Base-by-base conservation (phyloP, 331 rosid genomes). In the Stylosanthes scabra region DNA sequence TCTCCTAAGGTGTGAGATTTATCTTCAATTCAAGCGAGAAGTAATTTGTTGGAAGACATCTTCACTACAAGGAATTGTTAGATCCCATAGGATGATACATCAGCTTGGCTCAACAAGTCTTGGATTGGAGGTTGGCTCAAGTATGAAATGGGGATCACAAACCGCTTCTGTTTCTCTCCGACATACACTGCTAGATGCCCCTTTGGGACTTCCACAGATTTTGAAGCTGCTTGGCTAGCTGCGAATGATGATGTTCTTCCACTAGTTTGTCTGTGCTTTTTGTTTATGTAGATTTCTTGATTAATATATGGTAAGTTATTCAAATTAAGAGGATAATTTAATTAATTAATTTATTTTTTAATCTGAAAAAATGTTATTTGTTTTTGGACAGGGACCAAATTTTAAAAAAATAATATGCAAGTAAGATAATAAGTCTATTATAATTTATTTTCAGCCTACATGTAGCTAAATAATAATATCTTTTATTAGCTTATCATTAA, bases 171-270 rank as follows among this genome's bases (percentile, higher is more conserved):
- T 25, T 76, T 31, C 8, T 79, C 84, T 55, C 90, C 84, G 31
- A 80, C 77, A 16, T 83, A 86, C 2, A 82, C 78, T 2, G 77
- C 88, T 67, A 80, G 68, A 15, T 57, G 66, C 16, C 87, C 80
- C 37, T 82, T 88, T 5, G 85, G 86, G 1, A 83, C 77, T 56
- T 71, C 65, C 1, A 55, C 2, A 0, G 63, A 51, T 14, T 75
- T 77, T 13, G 67, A 59, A 67, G 68, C 34, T 27, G 70, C 29
- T 46, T 72, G 73, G 45, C 5, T n/a, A 7, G 20, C 3, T 2
- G 40, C 10, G 41, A 58, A 39, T 7, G 82, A 39, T 9, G 82
- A 72, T 2, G 74, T 7, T 11, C 9, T 3, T 56, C 66, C n/a
- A n/a, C n/a, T n/a, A n/a, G n/a, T n/a, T n/a, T n/a, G n/a, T n/a